Evolutionary conservation across 345 rosid genomes (phyloP).

Genomic region (Anacardium occidentale): DNA sequence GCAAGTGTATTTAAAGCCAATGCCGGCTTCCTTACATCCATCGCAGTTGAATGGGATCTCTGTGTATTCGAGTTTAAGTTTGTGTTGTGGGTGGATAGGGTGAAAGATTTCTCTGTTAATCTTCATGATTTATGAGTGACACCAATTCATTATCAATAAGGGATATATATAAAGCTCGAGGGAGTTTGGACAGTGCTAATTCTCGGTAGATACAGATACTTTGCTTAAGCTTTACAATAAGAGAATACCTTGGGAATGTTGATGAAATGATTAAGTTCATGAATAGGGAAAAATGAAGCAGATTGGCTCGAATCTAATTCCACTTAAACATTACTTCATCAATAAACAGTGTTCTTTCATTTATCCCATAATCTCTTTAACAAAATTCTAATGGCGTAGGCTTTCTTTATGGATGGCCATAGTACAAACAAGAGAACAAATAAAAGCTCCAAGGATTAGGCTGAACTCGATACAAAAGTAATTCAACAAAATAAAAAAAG

Average conservation of each 20-base stretch:
- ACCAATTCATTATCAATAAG: too few relatives aligned
- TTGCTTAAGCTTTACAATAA: slow-evolving; percentile 24
- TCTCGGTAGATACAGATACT: slow-evolving; percentile 23
- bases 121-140: slow-evolving; percentile 23
- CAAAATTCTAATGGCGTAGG: not conserved
- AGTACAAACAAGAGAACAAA: not conserved
- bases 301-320: slow-evolving; percentile 8
- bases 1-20: slow-evolving; percentile 44
- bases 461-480: not conserved
- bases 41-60: slow-evolving; percentile 46
- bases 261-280: slow-evolving; percentile 5
- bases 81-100: slow-evolving; percentile 43
- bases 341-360: too few relatives aligned
- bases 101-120: slow-evolving; percentile 48
- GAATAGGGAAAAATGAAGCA: not conserved
- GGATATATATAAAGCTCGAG: not conserved
- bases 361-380: not conserved
- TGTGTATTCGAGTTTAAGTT: slow-evolving; percentile 37
- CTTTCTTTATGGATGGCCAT: not conserved
- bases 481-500: slow-evolving; percentile 7
- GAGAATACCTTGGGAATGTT: slow-evolving; percentile 20
- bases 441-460: not conserved
- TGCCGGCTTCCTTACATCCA: slow-evolving; percentile 51
- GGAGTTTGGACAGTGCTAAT: slow-evolving; percentile 1
- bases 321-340: not conserved